These are phyloP conservation scores for Lophium mytilinum DNA, from an alignment of 495 filamentous ascomycete species.

Conservation along the genomic window DNA sequence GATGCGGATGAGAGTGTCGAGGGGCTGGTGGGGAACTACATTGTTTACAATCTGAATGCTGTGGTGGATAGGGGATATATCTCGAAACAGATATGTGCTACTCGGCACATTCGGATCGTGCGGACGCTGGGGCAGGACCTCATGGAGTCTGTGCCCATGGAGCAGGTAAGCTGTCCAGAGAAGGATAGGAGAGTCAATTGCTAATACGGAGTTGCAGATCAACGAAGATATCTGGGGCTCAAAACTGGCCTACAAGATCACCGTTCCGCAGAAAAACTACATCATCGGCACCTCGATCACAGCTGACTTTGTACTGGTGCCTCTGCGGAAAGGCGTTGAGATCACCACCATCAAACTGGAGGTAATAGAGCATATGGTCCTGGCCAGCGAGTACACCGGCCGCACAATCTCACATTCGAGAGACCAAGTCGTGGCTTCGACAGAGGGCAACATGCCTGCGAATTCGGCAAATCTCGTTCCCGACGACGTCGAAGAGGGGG, in stretches of 20 bases:
- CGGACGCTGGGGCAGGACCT: slow-evolving; percentile 74
- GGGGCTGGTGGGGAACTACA: slow-evolving; percentile 67
- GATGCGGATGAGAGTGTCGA: slow-evolving; percentile 80
- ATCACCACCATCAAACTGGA: slow-evolving; percentile 68
- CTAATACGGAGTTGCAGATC: slow-evolving; percentile 9
- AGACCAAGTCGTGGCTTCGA: slow-evolving; percentile 26
- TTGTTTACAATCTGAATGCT: slow-evolving; percentile 83
- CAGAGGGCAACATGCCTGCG: slow-evolving; percentile 35
- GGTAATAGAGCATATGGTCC: slow-evolving; percentile 55
- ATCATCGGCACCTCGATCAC: slow-evolving; percentile 79
- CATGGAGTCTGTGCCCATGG: slow-evolving; percentile 55
- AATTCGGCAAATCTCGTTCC: slow-evolving; percentile 38
- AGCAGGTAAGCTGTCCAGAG: slow-evolving; percentile 50
- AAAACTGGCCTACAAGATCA: slow-evolving; percentile 88
- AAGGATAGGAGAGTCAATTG: slow-evolving; percentile 2
- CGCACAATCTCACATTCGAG: slow-evolving; percentile 24
- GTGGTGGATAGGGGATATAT: slow-evolving; percentile 74
- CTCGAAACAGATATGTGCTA: slow-evolving; percentile 66
- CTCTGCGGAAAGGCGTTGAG: slow-evolving; percentile 76
- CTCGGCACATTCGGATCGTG: slow-evolving; percentile 77
- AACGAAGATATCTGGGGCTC: slow-evolving; percentile 85
- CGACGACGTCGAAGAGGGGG: slow-evolving; percentile 44
- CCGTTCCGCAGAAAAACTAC: slow-evolving; percentile 80
- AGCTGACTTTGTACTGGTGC: slow-evolving; percentile 71
- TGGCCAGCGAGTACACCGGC: slow-evolving; percentile 21